These are phyloP conservation scores for Patellaria atrata DNA, from an alignment of 495 filamentous ascomycete species.

Conservation along the genomic window DNA sequence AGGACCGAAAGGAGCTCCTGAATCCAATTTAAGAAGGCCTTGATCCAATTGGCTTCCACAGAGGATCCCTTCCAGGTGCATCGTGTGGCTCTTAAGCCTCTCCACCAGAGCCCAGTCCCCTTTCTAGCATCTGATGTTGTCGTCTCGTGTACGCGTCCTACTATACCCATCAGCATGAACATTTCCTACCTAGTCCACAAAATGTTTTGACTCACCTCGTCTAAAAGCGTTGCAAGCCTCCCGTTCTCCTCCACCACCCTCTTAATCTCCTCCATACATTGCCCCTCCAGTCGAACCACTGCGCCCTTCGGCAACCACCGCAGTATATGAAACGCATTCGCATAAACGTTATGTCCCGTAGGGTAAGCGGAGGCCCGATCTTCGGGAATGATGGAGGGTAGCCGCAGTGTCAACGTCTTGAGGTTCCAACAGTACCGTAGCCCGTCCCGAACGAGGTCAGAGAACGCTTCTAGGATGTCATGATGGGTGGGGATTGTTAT, in stretches of 20 bases:
- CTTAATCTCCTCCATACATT: slow-evolving; percentile 14
- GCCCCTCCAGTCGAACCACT: slow-evolving; percentile 18
- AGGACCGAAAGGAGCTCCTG: too few species aligned
- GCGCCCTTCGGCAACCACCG: slow-evolving; percentile 23
- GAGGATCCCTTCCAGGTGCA: too few species aligned
- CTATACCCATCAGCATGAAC: slow-evolving; percentile 1
- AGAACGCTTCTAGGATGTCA: slow-evolving; percentile 24
- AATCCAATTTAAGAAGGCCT: too few species aligned
- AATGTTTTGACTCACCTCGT: slow-evolving; percentile 18
- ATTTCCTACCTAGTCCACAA: background rate
- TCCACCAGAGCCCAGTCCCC: too few species aligned
- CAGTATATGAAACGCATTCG: slow-evolving; percentile 24
- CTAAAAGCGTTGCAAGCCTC: slow-evolving; percentile 15
- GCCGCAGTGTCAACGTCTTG: slow-evolving; percentile 19
- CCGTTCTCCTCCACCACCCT: slow-evolving; percentile 20
- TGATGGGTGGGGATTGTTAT: slow-evolving; percentile 20
- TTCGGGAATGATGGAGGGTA: slow-evolving; percentile 8
- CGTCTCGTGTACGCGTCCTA: slow-evolving; percentile 10
- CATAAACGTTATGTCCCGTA: slow-evolving; percentile 18
- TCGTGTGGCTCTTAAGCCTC: too few species aligned
- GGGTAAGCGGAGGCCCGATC: slow-evolving; percentile 1
- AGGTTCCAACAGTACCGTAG: slow-evolving; percentile 25
- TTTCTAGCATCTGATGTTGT: slow-evolving; percentile 16
- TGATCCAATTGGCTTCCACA: too few species aligned
- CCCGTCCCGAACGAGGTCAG: slow-evolving; percentile 21